Conservation (phyloP, 345 rosid species). For the Eucalyptus paniculata region DNA sequence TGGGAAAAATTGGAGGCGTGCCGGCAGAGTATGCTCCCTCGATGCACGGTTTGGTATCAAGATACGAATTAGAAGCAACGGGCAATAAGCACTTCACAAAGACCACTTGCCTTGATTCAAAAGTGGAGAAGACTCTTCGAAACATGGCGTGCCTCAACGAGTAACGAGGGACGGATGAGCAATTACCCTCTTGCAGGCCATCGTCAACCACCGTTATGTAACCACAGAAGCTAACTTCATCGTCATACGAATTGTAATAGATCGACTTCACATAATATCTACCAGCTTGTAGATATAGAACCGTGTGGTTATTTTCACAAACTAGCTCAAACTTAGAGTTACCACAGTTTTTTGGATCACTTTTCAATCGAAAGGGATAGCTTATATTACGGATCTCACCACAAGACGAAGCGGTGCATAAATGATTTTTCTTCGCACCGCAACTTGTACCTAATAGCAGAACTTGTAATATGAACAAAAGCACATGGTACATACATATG, state of each 20-base stretch:
- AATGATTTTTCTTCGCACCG: too few relatives aligned
- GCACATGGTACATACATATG: accelerated
- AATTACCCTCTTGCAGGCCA: neutral
- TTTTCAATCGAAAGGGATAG: neutral
- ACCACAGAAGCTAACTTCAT: accelerated
- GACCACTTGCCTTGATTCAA: neutral
- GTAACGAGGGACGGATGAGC: neutral
- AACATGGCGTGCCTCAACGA: accelerated
- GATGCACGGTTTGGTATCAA: neutral
- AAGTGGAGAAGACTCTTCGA: accelerated
- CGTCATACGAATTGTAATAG: accelerated
- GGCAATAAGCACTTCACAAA: neutral
- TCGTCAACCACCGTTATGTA: accelerated
- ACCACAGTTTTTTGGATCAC: accelerated
- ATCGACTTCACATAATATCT: neutral
- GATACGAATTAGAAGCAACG: neutral
- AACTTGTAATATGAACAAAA: too few relatives aligned
- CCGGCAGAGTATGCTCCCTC: neutral
- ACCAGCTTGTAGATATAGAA: accelerated
- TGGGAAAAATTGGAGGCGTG: neutral
- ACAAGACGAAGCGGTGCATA: too few relatives aligned
- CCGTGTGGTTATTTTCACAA: neutral
- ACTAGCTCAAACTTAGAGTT: neutral
- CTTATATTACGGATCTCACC: neutral
- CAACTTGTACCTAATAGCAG: too few relatives aligned